Base-by-base conservation (phyloP, 108 stramenopile genomes). In the Cyclotella baltica region DNA sequence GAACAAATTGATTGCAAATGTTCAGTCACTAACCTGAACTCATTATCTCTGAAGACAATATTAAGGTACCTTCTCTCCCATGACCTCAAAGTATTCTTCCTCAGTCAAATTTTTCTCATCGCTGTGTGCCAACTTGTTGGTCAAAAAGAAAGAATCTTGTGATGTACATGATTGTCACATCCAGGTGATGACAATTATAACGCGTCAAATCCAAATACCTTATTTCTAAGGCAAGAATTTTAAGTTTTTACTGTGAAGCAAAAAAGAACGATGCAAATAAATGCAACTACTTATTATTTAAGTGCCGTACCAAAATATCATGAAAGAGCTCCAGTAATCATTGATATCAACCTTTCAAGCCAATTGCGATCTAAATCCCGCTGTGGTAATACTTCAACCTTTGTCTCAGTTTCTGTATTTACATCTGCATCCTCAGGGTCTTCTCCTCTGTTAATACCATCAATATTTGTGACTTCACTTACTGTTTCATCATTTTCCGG, bases 281-380 rank as follows among this genome's bases (percentile, higher is more conserved):
- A 13, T 48, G 18, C 19, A 48, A 13, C 40, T 6, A 11, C 40
- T 43, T 43, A 48, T 48, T n/a, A 48, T 48, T 16, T 48, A n/a
- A 48, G n/a, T n/a, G 19, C 47, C 47, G 2, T 48, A n/a, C 2
- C 18, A 48, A 1, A n/a, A n/a, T 6, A 48, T 6, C n/a, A n/a
- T n/a, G 2, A 48, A 6, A 48, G n/a, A n/a, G n/a, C n/a, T n/a
- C n/a, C n/a, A n/a, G 55, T 59, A 27, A 72, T 30, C 11, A 72
- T 61, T 59, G 74, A 75, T 19, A 75, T 37, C 19, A 75, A 36
- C 36, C 55, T 75, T n/a, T 75, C 74, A 3, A 67, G n/a, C 74
- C 74, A 67, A 22, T 61, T 75, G 38, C 28, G 36, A 27, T 75
- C 74, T 43, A 75, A 75, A 43, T 67, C 65, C 38, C 4, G 33